Conservation (phyloP, 2,329 filamentous ascomycete species). For the Rasamsonia emersonii region DNA sequence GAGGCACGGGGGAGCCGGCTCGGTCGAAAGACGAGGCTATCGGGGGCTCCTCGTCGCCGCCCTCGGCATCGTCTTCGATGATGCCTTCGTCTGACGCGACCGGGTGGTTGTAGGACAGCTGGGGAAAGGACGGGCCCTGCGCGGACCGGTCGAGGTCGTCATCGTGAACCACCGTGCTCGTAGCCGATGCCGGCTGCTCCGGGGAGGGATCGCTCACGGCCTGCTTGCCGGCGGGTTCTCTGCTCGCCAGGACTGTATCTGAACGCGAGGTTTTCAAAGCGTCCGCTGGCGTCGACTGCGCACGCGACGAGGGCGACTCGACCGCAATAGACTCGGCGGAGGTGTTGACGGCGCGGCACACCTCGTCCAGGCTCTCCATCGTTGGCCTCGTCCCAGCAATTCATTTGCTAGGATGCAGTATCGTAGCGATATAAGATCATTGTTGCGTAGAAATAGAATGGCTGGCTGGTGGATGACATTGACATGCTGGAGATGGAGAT, state of each 20-base stretch:
- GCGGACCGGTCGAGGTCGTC: slow-evolving; percentile 1
- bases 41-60: slow-evolving; percentile 37
- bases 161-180: background rate
- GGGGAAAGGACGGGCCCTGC: slow-evolving; percentile 6
- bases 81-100: slow-evolving; percentile 21
- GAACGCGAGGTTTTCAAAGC: slow-evolving; percentile 5
- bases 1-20: slow-evolving; percentile 28
- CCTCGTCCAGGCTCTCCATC: slow-evolving; percentile 36
- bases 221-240: slow-evolving; percentile 1
- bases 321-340: slow-evolving; percentile 14
- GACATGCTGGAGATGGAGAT: no score
- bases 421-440: no score
- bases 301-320: slow-evolving; percentile 14
- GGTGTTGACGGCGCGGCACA: slow-evolving; percentile 19
- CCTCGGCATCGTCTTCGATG: slow-evolving; percentile 25
- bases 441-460: no score
- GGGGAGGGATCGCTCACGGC: background rate
- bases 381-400: no score
- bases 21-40: slow-evolving; percentile 38
- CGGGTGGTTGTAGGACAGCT: slow-evolving; percentile 22
- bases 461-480: no score
- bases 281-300: slow-evolving; percentile 9
- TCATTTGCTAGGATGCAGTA: no score
- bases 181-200: background rate
- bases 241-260: slow-evolving; percentile 5